A percentile compares a stretch with the other conserved stretches of the same genome.
Evolutionary conservation across 768 basidiomycete genomes (phyloP).

Genomic region (Suillus subluteus): DNA sequence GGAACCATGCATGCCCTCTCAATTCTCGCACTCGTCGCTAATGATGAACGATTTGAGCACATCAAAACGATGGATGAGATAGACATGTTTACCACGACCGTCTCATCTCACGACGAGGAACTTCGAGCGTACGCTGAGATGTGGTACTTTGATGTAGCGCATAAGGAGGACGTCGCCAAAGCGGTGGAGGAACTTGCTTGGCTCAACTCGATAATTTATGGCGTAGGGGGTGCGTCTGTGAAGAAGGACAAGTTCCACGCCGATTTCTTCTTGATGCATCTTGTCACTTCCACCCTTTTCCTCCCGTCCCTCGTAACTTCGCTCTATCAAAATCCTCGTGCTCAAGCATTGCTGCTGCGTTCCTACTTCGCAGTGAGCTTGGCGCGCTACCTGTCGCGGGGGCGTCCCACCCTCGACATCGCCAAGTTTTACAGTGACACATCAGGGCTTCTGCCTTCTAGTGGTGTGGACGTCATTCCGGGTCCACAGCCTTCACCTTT

Average conservation of each 20-base stretch:
- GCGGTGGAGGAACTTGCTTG: conserved; percentile 70
- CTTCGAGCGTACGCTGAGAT: conserved; percentile 46
- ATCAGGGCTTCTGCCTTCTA: conserved; percentile 17
- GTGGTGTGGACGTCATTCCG: conserved; percentile 17
- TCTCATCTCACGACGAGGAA: conserved; percentile 38
- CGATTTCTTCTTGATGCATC: conserved; percentile 73
- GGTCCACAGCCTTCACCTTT: conserved; percentile 14
- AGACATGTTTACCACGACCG: conserved; percentile 32
- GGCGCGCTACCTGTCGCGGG: conserved; percentile 36
- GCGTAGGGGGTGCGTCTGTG: conserved; percentile 52
- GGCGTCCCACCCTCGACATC: conserved; percentile 37
- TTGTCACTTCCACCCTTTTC: conserved; percentile 70
- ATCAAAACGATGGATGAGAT: conserved; percentile 29
- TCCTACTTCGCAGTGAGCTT: conserved; percentile 33
- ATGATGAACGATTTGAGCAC: conserved; percentile 45
- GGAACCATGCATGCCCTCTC: conserved; percentile 40
- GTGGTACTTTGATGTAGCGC: conserved; percentile 47
- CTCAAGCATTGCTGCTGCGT: conserved; percentile 32
- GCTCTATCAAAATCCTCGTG: conserved; percentile 30
- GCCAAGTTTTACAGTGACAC: conserved; percentile 34
- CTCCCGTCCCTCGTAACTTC: conserved; percentile 50
- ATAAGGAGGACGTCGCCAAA: conserved; percentile 41
- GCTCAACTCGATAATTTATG: conserved; percentile 60
- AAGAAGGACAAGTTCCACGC: conserved; percentile 49
- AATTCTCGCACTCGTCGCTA: conserved; percentile 55